Evolutionary conservation across 495 filamentous ascomycete genomes (phyloP).

Genomic region (Jackrogersella minutella): DNA sequence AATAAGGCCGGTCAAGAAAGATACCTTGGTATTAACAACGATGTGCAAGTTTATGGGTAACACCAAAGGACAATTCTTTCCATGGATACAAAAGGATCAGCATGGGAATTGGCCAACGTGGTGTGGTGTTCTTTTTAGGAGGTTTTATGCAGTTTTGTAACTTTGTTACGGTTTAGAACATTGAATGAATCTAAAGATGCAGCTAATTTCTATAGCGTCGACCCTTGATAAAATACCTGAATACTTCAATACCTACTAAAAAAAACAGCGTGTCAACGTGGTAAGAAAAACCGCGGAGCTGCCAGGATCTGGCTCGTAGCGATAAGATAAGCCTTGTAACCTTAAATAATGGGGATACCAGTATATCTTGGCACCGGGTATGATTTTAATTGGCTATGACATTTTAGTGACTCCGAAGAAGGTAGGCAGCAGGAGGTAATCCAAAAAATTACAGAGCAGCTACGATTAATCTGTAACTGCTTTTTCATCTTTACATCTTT

Average conservation of each 20-base stretch:
- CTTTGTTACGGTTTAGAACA: conserved; percentile 7
- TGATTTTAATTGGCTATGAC: conserved; percentile 16
- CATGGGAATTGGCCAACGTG: conserved; percentile 36
- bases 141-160: not conserved
- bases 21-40: conserved; percentile 8
- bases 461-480: not conserved
- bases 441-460: conserved; percentile 8
- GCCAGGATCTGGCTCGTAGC: not conserved
- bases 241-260: conserved; percentile 38
- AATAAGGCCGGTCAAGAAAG: not conserved
- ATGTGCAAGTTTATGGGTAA: not conserved
- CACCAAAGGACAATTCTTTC: conserved; percentile 22
- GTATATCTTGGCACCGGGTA: not conserved
- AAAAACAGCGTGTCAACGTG: conserved; percentile 28
- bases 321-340: conserved; percentile 40
- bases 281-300: conserved; percentile 28
- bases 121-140: not conserved
- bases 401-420: no score
- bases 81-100: conserved; percentile 18
- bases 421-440: conserved; percentile 14
- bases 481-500: not conserved
- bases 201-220: conserved; percentile 1
- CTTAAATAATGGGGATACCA: conserved; percentile 18
- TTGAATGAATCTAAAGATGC: not conserved
- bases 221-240: conserved; percentile 34